Evolutionary conservation across 1,284 basidiomycete genomes (phyloP), one percentile per base, ranked within the genome.

Genomic region (Trichosporon sp.): DNA sequence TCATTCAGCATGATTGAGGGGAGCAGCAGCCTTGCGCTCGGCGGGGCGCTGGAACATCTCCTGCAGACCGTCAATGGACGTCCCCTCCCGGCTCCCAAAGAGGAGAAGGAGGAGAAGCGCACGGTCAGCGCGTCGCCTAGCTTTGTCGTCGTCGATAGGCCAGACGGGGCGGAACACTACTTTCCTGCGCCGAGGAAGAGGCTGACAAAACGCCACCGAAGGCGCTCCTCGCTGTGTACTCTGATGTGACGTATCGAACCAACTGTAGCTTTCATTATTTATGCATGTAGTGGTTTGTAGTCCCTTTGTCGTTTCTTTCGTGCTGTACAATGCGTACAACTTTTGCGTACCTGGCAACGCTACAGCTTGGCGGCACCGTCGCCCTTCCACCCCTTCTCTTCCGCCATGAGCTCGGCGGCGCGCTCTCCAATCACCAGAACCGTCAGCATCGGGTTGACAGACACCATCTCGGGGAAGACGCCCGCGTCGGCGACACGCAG

Each of bases 381-480:
- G 48, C 73, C 73, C 70, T 71, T 74, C 73, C 73, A 74, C 1
- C 73, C 70, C 40, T 54, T 51, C 40, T 72, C 69, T 12, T 10
- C 1, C 2, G 73, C 73, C 2, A 74, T 65, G 7, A 74, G 54
- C 73, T 74, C 73, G 21, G 73, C 73, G 0, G 71, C 71, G n/a
- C 56, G 43, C 69, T 74, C 73, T 31, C 73, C 73, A 26, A 74
- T 40, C 1, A 71, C 73, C 0, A 74, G 73, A 16, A 74, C 73
- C 0, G 73, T 74, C 19, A 74, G 69, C 73, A 74, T 74, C 37
- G 73, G 73, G 69, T 74, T 74, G 69, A 74, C 68, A 10, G 61
- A 61, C 5, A 72, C 71, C 73, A 74, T 74, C 37, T 72, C 71
- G 26, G 73, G 73, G 73, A 74, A 74, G 31, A 74, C 73, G 61